A percentile compares a stretch with the other conserved stretches of the same genome.
These are phyloP conservation scores for Candida chauliodis DNA, from an alignment of 805 yeast species.

Conservation along the genomic window DNA sequence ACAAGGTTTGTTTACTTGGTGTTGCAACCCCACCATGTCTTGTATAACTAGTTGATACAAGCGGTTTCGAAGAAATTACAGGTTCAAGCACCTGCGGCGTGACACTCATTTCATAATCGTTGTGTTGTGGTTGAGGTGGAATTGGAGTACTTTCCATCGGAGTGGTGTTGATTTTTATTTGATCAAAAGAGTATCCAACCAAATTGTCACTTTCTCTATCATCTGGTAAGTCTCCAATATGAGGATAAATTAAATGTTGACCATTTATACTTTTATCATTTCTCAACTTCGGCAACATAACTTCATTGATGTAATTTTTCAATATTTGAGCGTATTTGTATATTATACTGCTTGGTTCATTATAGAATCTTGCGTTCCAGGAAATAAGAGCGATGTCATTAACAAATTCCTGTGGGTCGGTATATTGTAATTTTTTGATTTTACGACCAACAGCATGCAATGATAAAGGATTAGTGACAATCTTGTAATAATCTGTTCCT, in stretches of 20 bases:
- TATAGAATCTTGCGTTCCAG: constrained; percentile 87
- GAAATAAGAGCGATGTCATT: constrained; percentile 78
- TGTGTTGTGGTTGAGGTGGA: neutral
- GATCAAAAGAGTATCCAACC: constrained; percentile 12
- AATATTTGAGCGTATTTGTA: constrained; percentile 65
- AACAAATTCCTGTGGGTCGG: constrained; percentile 63
- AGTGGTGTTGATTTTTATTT: constrained; percentile 15
- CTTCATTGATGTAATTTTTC: constrained; percentile 47
- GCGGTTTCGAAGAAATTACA: constrained; percentile 9
- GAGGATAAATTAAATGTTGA: constrained; percentile 49
- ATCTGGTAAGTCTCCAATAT: constrained; percentile 68
- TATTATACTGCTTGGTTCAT: constrained; percentile 63
- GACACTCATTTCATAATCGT: constrained; percentile 10
- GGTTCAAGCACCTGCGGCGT: constrained; percentile 8
- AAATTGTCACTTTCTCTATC: constrained; percentile 28
- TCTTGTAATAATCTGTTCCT: constrained; percentile 74
- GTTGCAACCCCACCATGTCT: constrained; percentile 3
- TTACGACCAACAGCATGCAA: constrained; percentile 65
- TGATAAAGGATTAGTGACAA: constrained; percentile 78
- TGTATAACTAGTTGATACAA: constrained; percentile 8
- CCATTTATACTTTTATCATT: constrained; percentile 37
- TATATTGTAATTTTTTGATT: constrained; percentile 52
- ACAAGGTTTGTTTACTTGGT: constrained; percentile 4
- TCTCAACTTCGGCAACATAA: constrained; percentile 47
- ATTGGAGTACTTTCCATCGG: constrained; percentile 10